Conservation (phyloP, 2,329 filamentous ascomycete genomes). For the Aspergillus brunneoviolaceus region DNA sequence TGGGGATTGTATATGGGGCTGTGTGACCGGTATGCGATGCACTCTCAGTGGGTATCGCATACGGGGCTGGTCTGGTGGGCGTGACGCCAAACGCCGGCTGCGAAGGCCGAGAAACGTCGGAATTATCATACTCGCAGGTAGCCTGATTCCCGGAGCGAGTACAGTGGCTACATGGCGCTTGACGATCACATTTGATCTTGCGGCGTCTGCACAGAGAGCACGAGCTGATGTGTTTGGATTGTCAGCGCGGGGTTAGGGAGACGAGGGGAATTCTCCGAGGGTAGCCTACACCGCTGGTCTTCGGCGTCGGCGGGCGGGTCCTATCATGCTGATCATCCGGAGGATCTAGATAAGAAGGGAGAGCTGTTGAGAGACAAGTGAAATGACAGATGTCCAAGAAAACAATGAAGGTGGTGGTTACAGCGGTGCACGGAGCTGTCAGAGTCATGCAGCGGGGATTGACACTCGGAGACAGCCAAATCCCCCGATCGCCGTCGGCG, state of each 20-base stretch:
- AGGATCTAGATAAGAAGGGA: no score
- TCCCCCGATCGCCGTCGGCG: no score
- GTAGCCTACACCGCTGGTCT: constrained; percentile 46
- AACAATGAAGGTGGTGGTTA: neutral
- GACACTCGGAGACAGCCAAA: neutral
- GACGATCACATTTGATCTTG: constrained; percentile 63
- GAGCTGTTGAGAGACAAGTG: no score
- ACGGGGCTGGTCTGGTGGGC: neutral
- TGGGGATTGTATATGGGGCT: neutral
- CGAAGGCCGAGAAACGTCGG: constrained; percentile 8
- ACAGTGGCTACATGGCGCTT: constrained; percentile 60
- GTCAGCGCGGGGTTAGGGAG: constrained; percentile 11
- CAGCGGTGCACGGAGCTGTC: neutral
- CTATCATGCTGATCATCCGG: constrained; percentile 20
- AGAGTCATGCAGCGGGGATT: neutral
- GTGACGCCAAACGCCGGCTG: neutral
- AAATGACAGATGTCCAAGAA: neutral
- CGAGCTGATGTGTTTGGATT: constrained; percentile 38
- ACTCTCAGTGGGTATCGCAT: neutral
- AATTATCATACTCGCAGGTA: constrained; percentile 20
- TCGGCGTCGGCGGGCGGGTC: constrained; percentile 39
- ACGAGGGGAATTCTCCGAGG: neutral
- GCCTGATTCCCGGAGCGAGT: constrained; percentile 38
- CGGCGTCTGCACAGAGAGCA: constrained; percentile 60
- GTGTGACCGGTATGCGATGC: constrained; percentile 5